Base-by-base conservation (phyloP, 2,329 filamentous ascomycete genomes). In the Aureobasidium mangrovei region DNA sequence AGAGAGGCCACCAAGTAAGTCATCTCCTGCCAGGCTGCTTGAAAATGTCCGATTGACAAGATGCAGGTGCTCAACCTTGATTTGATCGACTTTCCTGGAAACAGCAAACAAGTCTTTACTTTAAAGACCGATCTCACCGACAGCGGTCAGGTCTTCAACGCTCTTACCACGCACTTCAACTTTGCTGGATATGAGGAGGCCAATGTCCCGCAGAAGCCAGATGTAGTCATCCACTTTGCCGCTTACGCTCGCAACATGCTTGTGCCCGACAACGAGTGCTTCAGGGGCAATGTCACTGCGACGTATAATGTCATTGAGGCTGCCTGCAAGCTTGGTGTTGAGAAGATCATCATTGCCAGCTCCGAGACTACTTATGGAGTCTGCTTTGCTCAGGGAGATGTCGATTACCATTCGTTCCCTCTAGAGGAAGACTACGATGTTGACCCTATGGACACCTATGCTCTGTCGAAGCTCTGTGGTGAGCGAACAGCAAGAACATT, bases 281-380 rank as follows among this genome's bases (percentile, higher is more conserved):
- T 81, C 65, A 70, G 71, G 18, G 74, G 69, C 28, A 85, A 84
- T 60, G 73, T 77, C 0, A 69, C 71, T 0, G 72, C 74, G 7
- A 80, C 77, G 0, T 83, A 83, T 66, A 84, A 84, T 60, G 74
- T 84, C 27, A 75, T 84, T 58, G 81, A 84, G 65, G 79, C 80
- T 0, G 80, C 80, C 0, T 81, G 74, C 62, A 82, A 82, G 58
- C 69, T 84, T 0, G 79, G 79, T 9, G 77, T 84, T 5, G 75
- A 74, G 59, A 84, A 84, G 61, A 77, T 84, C 60, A 72, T 84
- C 61, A 75, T 83, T 45, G 81, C 81, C 1, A 77, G 73, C 55
- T 77, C 73, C 24, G 78, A 82, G 60, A 81, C 79, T 0, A 78
- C 77, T 0, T 84, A 84, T 60, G 81, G 80, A 18, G 79, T 83